These are phyloP conservation scores for Vitrella brassicaformis DNA, from an alignment of 73 alveolate genomes.

Conservation along the genomic window DNA sequence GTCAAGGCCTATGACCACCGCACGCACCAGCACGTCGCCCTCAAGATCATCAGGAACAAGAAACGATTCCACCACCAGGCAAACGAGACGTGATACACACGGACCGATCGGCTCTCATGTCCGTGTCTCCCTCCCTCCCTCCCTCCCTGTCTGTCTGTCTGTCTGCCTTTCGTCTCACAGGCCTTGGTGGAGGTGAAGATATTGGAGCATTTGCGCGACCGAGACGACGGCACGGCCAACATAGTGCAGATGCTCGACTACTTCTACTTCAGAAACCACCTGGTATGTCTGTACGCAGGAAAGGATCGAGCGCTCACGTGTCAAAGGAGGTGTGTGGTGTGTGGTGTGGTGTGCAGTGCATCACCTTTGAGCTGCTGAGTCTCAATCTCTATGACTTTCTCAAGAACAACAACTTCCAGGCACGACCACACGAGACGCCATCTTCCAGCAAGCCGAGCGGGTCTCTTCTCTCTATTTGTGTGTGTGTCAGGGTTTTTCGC, in stretches of 20 bases:
- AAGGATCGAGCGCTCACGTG: constrained; percentile 32
- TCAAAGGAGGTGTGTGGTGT: too few relatives aligned
- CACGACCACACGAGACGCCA: neutral
- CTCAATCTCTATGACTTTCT: constrained; percentile 63
- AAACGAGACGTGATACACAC: too few relatives aligned
- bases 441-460: neutral
- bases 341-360: constrained; percentile 22
- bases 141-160: neutral
- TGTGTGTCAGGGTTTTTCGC: constrained; percentile 1
- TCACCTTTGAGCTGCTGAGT: constrained; percentile 55
- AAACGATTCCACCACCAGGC: constrained; percentile 45
- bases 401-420: constrained; percentile 43
- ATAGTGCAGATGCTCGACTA: constrained; percentile 40
- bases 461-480: too few relatives aligned
- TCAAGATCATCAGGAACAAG: constrained; percentile 60
- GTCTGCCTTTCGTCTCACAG: too few relatives aligned
- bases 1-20: constrained; percentile 47
- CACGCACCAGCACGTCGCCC: constrained; percentile 43
- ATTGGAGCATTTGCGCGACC: constrained; percentile 43
- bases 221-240: constrained; percentile 10
- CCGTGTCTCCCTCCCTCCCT: too few relatives aligned
- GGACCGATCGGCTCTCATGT: too few relatives aligned
- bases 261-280: constrained; percentile 33
- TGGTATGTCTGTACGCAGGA: neutral
- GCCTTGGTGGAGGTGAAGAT: constrained; percentile 41